Evolutionary conservation across 768 basidiomycete genomes (phyloP).

Genomic region (Suillus subalutaceus): DNA sequence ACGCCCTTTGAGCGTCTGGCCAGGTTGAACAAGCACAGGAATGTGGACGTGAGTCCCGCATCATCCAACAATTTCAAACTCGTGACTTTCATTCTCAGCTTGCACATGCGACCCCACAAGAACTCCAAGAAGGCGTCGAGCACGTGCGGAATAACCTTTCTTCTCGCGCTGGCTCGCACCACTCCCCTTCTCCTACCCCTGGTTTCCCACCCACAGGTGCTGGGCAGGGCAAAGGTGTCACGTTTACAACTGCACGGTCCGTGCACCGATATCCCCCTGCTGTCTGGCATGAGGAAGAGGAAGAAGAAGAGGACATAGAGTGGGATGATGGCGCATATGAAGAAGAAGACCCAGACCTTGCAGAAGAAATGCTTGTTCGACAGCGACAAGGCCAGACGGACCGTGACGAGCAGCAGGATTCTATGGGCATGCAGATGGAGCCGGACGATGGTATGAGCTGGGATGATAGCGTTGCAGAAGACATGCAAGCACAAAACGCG

Average conservation of each 20-base stretch:
- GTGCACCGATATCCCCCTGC: conserved; percentile 81
- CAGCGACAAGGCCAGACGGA: conserved; percentile 40
- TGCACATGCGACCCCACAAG: conserved; percentile 43
- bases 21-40: conserved; percentile 93
- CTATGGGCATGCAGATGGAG: conserved; percentile 51
- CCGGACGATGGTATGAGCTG: conserved; percentile 87
- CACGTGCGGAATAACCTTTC: conserved; percentile 54
- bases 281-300: conserved; percentile 81
- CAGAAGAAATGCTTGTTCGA: conserved; percentile 51
- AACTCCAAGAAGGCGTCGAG: conserved; percentile 61
- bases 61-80: conserved; percentile 2
- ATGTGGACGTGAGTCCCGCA: conserved; percentile 79
- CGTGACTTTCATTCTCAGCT: conserved; percentile 21
- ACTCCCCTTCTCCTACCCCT: conserved; percentile 50
- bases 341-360: conserved; percentile 68
- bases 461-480: conserved; percentile 72
- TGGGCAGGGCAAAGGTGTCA: conserved; percentile 51
- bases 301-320: conserved; percentile 53
- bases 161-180: conserved; percentile 50
- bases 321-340: conserved; percentile 71
- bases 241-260: conserved; percentile 69
- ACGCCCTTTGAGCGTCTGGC: conserved; percentile 97
- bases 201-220: conserved; percentile 34
- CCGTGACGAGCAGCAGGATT: conserved; percentile 31
- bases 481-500: conserved; percentile 42